Base-by-base conservation (phyloP, 257 asterid species). In the Jacaranda mimosifolia region DNA sequence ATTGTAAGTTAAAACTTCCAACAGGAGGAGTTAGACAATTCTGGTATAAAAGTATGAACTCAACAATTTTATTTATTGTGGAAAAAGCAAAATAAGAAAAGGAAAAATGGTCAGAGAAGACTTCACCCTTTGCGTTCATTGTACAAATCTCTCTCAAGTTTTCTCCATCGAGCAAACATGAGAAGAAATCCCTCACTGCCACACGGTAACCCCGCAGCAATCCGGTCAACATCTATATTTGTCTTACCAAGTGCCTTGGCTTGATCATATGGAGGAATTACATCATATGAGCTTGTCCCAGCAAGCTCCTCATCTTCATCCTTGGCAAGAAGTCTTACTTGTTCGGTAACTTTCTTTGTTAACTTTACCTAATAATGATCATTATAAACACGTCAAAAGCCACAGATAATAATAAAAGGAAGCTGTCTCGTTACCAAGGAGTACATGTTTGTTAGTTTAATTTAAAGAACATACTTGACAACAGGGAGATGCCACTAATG, bases 141-240 rank as follows among this genome's bases (percentile, higher is more conserved):
- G 80, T 89, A 96, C 87, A 96, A 87, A 82, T 93, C 99, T 76
- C 98, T 85, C 82, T 93, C 97, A 51, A 96, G 97, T 86, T 96
- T 96, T 81, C 97, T 90, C 99, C 99, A 96, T 13, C 99, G 97
- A 84, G 99, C 98, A 89, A 85, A 93, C 99, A 96, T 93, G 83
- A 96, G 97, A 83, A 96, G 97, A 83, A 96, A 96, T 75, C 99
- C 99, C 84, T 96, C 99, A 79, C 97, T 93, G 21, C 99, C 99
- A 84, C 99, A 96, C 63, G 99, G 99, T 75, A 96, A 79, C 65
- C 99, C 99, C 11, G 99, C 97, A 58, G 98, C 99, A 80, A 96
- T 91, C 39, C 99, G 95, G 78, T 89, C 99, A 80, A 93, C 94
- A 78, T 96, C 99, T 83, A 96, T 96, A 76, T 91, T 93, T 45